A percentile compares a stretch with the other conserved stretches of the same genome.
phyloP scores from a whole-genome alignment of 1,284 basidiomycete genomes.

The Cryptococcus sp. region DNA sequence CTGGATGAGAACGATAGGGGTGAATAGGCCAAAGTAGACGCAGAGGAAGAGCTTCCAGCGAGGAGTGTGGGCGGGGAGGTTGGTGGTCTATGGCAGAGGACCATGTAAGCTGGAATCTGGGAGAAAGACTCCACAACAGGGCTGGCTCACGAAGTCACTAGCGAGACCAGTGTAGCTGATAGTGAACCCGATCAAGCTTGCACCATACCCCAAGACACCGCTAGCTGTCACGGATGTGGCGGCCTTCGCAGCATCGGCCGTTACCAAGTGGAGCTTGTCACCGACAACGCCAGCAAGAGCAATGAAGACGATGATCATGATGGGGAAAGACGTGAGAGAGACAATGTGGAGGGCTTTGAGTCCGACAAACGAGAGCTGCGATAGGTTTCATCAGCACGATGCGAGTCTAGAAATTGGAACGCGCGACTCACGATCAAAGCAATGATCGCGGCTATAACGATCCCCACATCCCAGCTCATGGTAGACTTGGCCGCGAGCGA shows the following conservation, averaged over 20 bases:
- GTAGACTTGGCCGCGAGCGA: slow-evolving; percentile 62
- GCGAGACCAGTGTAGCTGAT: slow-evolving; percentile 42
- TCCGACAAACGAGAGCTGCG: slow-evolving; percentile 53
- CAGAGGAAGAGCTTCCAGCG: slow-evolving; percentile 59
- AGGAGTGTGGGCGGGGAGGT: slow-evolving; percentile 45
- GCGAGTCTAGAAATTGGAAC: no score
- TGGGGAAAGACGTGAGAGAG: slow-evolving; percentile 45
- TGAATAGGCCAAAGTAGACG: slow-evolving; percentile 68
- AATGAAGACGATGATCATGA: slow-evolving; percentile 67
- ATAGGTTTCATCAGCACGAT: background rate
- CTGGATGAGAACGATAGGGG: slow-evolving; percentile 67
- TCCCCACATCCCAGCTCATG: slow-evolving; percentile 64
- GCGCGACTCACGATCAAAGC: slow-evolving; percentile 63
- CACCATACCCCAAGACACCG: slow-evolving; percentile 41
- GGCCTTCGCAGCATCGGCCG: slow-evolving; percentile 28
- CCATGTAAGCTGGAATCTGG: background rate
- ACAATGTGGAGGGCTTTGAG: slow-evolving; percentile 51
- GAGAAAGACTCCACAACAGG: background rate
- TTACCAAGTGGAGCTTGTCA: slow-evolving; percentile 54
- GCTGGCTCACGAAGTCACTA: slow-evolving; percentile 42
- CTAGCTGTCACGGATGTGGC: slow-evolving; percentile 32
- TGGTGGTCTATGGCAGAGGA: slow-evolving; percentile 34
- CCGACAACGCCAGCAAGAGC: slow-evolving; percentile 67
- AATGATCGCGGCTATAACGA: slow-evolving; percentile 75
- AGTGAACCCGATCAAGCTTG: slow-evolving; percentile 46